A percentile compares a stretch with the other conserved stretches of the same genome.
Conservation (phyloP, 1,139 yeast species). For the Schizosaccharomyces versatilis region DNA sequence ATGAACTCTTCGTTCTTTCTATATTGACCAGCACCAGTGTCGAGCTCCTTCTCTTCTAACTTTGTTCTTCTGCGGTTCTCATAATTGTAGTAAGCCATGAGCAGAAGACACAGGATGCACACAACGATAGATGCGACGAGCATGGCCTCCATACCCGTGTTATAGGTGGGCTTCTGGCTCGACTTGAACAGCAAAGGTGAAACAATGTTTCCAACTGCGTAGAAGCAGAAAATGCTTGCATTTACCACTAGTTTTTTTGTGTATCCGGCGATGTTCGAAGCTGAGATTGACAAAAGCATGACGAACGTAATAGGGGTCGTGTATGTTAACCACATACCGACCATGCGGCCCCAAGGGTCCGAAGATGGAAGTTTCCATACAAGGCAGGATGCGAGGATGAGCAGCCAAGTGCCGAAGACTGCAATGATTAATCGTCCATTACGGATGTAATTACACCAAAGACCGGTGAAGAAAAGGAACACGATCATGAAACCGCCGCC, state of each 20-base stretch:
- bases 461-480: conserved; percentile 11
- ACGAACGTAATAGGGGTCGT: conserved; percentile 24
- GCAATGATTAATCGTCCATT: conserved; percentile 13
- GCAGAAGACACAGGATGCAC: background rate
- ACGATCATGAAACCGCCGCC: conserved; percentile 13
- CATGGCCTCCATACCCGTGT: conserved; percentile 28
- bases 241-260: conserved; percentile 41
- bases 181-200: conserved; percentile 47
- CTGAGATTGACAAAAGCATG: conserved; percentile 23
- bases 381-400: conserved; percentile 15
- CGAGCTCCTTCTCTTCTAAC: background rate
- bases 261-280: conserved; percentile 43
- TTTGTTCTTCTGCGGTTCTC: background rate
- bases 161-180: conserved; percentile 31
- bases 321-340: conserved; percentile 15
- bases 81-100: background rate
- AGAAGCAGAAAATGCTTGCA: conserved; percentile 38
- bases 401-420: conserved; percentile 13
- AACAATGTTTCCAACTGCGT: conserved; percentile 43
- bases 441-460: conserved; percentile 11
- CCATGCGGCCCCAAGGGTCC: conserved; percentile 14
- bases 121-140: conserved; percentile 16
- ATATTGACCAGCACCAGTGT: background rate
- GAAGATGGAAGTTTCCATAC: conserved; percentile 16
- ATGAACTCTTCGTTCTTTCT: background rate